Conservation (phyloP, 306 rosid genomes). For the Gastrolobium villosum region DNA sequence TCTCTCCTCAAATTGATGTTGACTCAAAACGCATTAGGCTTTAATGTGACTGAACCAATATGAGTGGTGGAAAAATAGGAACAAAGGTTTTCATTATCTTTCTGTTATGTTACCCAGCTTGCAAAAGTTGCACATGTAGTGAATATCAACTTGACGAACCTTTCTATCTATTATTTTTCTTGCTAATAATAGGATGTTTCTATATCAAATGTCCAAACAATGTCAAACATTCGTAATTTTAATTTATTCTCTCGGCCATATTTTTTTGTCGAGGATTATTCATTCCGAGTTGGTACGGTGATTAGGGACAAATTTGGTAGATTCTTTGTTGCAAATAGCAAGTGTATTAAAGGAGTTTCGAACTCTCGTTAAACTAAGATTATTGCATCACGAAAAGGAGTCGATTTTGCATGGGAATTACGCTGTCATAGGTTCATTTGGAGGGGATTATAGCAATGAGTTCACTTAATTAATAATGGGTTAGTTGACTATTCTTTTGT, state of each 20-base stretch:
- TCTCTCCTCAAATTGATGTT: slow-evolving; percentile 1
- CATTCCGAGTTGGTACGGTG: no score
- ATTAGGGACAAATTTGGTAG: no score
- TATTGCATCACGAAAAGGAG: no score
- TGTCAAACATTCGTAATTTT: background rate
- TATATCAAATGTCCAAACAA: background rate
- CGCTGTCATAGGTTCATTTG: no score
- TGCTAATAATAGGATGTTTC: background rate
- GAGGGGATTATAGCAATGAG: no score
- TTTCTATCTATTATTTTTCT: background rate
- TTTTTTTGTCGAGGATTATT: no score
- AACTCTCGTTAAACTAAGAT: no score
- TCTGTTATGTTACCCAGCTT: background rate
- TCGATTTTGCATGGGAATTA: no score
- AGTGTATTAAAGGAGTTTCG: no score
- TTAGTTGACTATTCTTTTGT: no score
- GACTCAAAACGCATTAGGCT: background rate
- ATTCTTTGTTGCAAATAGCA: no score
- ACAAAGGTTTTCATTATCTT: background rate
- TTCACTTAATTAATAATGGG: no score
- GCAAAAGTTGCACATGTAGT: background rate
- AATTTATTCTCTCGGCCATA: background rate
- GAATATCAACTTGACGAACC: background rate
- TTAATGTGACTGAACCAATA: background rate
- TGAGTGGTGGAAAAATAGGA: background rate